Conservation (phyloP, 2,329 filamentous ascomycete genomes). For the Berkeleyomyces basicola region DNA sequence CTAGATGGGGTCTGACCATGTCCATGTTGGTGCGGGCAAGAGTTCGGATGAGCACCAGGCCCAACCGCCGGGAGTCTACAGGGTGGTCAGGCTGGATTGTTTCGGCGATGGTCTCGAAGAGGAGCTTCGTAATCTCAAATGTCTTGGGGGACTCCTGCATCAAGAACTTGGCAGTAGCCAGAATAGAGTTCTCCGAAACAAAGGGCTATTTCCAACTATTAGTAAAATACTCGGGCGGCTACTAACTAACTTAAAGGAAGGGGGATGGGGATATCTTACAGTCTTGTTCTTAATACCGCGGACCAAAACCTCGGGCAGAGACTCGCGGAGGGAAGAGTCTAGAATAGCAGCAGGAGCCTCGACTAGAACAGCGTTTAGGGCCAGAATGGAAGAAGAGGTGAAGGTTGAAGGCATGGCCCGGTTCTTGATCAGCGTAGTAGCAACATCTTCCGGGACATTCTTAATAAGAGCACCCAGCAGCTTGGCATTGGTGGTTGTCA, state of each 20-base stretch:
- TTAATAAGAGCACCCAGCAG: conserved; percentile 80
- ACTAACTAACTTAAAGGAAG: background rate
- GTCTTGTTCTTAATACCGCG: conserved; percentile 63
- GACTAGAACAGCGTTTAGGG: conserved; percentile 73
- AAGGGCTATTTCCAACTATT: conserved; percentile 39
- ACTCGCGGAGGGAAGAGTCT: conserved; percentile 48
- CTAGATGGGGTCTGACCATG: conserved; percentile 64
- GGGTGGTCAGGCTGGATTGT: conserved; percentile 64
- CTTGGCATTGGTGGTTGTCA: conserved; percentile 80
- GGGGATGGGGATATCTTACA: conserved; percentile 32
- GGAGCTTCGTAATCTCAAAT: conserved; percentile 60
- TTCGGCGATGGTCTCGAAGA: conserved; percentile 63
- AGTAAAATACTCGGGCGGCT: conserved; percentile 7
- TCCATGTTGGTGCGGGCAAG: conserved; percentile 65
- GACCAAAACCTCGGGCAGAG: conserved; percentile 60
- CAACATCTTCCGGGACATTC: conserved; percentile 60
- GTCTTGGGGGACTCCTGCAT: conserved; percentile 50
- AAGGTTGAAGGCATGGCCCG: conserved; percentile 65
- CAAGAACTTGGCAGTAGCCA: conserved; percentile 83
- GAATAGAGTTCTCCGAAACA: conserved; percentile 72
- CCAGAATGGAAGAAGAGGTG: conserved; percentile 63
- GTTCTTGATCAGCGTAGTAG: conserved; percentile 42
- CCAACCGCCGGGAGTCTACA: conserved; percentile 67
- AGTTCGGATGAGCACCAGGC: conserved; percentile 77
- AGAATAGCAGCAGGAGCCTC: conserved; percentile 60